Evolutionary conservation across 2,329 filamentous ascomycete genomes (phyloP).

Genomic region (Akanthomyces muscarius): DNA sequence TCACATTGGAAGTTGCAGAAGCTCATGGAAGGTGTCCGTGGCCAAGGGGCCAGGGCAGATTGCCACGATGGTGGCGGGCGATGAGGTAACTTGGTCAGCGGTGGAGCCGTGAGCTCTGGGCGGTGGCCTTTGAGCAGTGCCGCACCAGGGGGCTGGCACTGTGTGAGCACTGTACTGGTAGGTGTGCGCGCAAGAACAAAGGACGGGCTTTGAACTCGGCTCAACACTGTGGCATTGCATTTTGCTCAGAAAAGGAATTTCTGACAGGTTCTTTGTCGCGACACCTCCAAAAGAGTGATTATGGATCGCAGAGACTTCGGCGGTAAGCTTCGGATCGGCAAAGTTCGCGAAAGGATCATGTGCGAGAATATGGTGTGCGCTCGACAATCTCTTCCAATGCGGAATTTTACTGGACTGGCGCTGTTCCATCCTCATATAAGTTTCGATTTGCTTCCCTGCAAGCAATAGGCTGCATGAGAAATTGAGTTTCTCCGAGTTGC

Average conservation of each 20-base stretch:
- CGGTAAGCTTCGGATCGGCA: not conserved
- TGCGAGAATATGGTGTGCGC: not conserved
- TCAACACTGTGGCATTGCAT: not conserved
- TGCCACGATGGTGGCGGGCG: slow-evolving; percentile 14
- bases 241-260: not conserved
- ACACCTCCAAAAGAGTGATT: not conserved
- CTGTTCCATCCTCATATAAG: not conserved
- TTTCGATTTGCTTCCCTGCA: not conserved
- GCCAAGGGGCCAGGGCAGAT: not conserved
- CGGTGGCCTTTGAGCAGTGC: not conserved
- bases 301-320: not conserved
- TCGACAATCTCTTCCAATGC: not conserved
- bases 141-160: not conserved
- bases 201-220: not conserved
- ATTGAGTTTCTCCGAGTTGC: not conserved
- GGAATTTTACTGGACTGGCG: not conserved
- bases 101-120: not conserved
- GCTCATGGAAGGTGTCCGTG: slow-evolving; percentile 6
- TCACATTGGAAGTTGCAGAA: slow-evolving; percentile 9
- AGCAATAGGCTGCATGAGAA: not conserved
- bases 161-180: not conserved
- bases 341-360: not conserved
- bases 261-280: not conserved
- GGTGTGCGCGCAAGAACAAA: not conserved
- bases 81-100: not conserved